These are phyloP conservation scores for Polyporus tsugae DNA, from an alignment of 1,284 basidiomycete species.

Conservation along the genomic window DNA sequence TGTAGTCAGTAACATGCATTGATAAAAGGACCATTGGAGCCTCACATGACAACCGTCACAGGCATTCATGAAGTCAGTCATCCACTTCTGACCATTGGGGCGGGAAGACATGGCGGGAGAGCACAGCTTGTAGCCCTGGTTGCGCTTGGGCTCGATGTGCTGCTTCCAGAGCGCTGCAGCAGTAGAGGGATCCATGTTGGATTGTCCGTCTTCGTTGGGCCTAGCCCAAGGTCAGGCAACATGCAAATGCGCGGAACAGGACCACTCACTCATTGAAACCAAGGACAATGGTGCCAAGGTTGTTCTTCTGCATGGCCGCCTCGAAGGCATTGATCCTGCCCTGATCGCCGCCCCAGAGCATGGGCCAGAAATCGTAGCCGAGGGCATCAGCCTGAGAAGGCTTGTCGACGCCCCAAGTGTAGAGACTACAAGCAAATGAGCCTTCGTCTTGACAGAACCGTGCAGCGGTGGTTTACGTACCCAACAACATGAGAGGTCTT, in stretches of 20 bases:
- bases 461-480: conserved; percentile 46
- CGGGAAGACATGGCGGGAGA: conserved; percentile 76
- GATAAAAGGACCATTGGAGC: conserved; percentile 30
- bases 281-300: conserved; percentile 61
- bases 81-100: conserved; percentile 67
- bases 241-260: neutral
- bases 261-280: conserved; percentile 78
- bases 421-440: conserved; percentile 50
- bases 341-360: conserved; percentile 67
- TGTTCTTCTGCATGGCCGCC: conserved; percentile 49
- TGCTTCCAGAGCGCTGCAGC: conserved; percentile 67
- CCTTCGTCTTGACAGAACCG: neutral
- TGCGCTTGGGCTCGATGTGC: conserved; percentile 66
- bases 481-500: conserved; percentile 50
- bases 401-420: conserved; percentile 62
- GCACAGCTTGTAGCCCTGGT: conserved; percentile 64
- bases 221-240: conserved; percentile 42
- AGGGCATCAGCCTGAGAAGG: conserved; percentile 47
- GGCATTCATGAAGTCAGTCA: conserved; percentile 61
- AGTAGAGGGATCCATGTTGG: conserved; percentile 61
- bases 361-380: conserved; percentile 64
- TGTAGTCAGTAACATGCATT: conserved; percentile 32
- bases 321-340: conserved; percentile 55
- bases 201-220: conserved; percentile 68
- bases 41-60: conserved; percentile 64